Evolutionary conservation across 202 grass and related monocot genomes (phyloP), one percentile per base, ranked within the genome.

Genomic region (Elaeis oleifera): DNA sequence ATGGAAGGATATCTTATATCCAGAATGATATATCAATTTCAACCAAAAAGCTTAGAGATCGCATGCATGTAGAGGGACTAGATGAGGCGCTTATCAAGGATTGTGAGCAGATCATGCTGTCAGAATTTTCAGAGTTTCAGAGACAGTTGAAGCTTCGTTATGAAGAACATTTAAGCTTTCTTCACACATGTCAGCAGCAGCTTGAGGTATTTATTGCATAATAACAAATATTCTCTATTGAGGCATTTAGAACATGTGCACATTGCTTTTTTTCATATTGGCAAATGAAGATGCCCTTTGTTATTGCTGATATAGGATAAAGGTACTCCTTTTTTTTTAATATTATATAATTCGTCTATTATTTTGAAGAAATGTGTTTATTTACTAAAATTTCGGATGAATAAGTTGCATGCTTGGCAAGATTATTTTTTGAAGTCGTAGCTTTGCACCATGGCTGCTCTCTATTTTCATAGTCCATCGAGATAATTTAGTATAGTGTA

Each of bases 31-130:
- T 58, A 21, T 26, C 22, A 0, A 75, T 89, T 72, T 89, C 81
- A 23, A 84, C 74, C 49, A 65, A 78, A 60, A 69, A 64, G 27
- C 78, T 89, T 58, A 77, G 80, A 69, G 78, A 70, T 67, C 77
- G 77, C 23, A 89, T 89, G 85, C 73, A 66, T 63, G 80, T 60
- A 18, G 77, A 89, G 56, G 85, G 85, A 16, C 39, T 89, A 29
- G 73, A 70, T 23, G 85, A 89, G 36, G 65, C 62, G 56, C 22
- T 84, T 31, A 89, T 89, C 7, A 78, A 66, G 65, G 85, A 89
- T 23, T 89, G 85, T 1, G 80, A 89, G 64, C 69, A 80, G 73
- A 89, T 89, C 70, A 79, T 89, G 50, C 63, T 71, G 53, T 76
- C 77, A 58, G 77, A 88, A 68, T 88, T 88, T 53, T 64, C 68